Base-by-base conservation (phyloP, 1,139 yeast species). In the Torulaspora globosa region DNA sequence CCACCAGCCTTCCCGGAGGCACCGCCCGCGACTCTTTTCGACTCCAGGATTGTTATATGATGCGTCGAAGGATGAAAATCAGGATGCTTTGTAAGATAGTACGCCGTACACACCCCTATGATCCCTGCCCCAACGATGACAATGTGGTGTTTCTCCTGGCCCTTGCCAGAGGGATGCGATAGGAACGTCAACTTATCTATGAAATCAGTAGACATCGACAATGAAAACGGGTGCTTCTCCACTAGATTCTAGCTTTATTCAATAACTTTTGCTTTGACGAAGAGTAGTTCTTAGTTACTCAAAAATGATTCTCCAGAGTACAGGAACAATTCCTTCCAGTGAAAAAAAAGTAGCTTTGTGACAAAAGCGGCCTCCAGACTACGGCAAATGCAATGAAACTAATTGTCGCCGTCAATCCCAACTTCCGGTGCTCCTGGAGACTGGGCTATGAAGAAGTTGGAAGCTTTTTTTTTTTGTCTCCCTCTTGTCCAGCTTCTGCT, bases 1-100 rank as follows among this genome's bases (percentile, higher is more conserved):
- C 98, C 98, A 33, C 98, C 98, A 2, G 98, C 98, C 60, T 92
- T 92, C 46, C 98, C 98, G 33, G 90, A 80, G 14, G 98, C 98
- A 33, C 97, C 98, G 41, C 97, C 95, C 0, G 97, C 98, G 3
- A 92, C 95, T 59, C 96, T 75, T 55, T 86, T 85, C 45, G 94
- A 83, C 66, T 92, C 98, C 18, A 92, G 67, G n/a, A 92, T 78
- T 14, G 96, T 86, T 54, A 92, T 85, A 58, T 86, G 89, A 60
- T 85, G 81, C 48, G 79, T 82, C 24, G 71, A 70, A 0, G 86
- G 78, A 59, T 84, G 83, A 63, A 82, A 92, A 47, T 76, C 74
- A 4, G 95, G 92, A 64, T 92, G 97, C 50, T 78, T 78, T 3
- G 94, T 85, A 41, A 92, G 68, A 59, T 82, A 92, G 67, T 86